Base-by-base conservation (phyloP, 208 protist genomes). In the Novymonas esmeraldas region DNA sequence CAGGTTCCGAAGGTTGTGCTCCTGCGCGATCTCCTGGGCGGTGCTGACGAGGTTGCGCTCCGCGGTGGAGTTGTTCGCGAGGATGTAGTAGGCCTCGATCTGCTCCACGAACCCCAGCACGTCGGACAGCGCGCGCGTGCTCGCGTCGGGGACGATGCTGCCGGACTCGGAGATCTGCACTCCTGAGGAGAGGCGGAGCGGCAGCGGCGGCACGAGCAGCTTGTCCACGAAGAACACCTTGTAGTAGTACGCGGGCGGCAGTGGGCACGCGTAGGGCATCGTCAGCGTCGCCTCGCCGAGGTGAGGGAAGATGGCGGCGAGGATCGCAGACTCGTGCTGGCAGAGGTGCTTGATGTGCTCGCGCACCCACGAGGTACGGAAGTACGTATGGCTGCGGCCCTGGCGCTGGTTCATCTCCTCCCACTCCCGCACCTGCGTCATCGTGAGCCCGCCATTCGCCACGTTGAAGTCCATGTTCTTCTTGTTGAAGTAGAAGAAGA, bases 221-320 rank as follows among this genome's bases (percentile, higher is more conserved):
- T 88, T 90, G 70, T 96, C 89, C 0, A 93, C 52, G 63, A 96
- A 96, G 76, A 93, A 92, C 1, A 90, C 82, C 54, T 89, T 92
- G 76, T 95, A 94, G 69, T 85, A 70, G 41, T 87, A 70, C 33
- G 63, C 64, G 3, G 83, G 62, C 9, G 81, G 79, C 39, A 95
- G 52, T 22, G 85, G 64, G 66, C 70, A 82, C 64, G 56, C 50
- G 63, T 83, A 80, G 28, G 80, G 74, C 56, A 87, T 88, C 31
- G 26, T 41, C 24, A 96, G 55, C 5, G 85, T 84, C 11, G 88
- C 75, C 75, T 94, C 84, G 42, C 91, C 91, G 50, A 96, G 73
- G 67, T 92, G 84, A 6, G 86, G 87, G 66, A 92, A 95, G 56
- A 96, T 68, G 38, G 79, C 41, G n/a, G 56, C 75, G 6, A 96